Conservation (phyloP, 768 basidiomycete species). For the Termitomyces bulborhizus region DNA sequence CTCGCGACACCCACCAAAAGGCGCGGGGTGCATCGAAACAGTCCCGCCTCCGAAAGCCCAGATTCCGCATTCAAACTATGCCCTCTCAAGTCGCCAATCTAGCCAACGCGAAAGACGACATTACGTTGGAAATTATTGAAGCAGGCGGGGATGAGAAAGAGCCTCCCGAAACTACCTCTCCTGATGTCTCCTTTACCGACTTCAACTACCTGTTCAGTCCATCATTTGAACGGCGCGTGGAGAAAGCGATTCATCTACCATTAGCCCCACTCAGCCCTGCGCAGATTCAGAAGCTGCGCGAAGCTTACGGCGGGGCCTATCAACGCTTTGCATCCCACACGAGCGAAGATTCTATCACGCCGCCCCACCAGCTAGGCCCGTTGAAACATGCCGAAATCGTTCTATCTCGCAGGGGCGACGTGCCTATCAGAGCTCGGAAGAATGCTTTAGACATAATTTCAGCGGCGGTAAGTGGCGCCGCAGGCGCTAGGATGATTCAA, state of each 20-base stretch:
- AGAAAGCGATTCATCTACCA: not conserved
- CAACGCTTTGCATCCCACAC: conserved; percentile 31
- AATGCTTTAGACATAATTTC: conserved; percentile 34
- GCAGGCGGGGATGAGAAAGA: conserved; percentile 16
- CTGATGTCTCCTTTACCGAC: conserved; percentile 19
- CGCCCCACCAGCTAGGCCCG: conserved; percentile 30
- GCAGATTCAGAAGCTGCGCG: conserved; percentile 9
- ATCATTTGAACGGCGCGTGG: conserved; percentile 4
- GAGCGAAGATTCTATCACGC: conserved; percentile 19
- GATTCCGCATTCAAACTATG: not conserved
- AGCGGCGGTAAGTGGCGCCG: conserved; percentile 3
- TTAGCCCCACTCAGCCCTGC: not conserved
- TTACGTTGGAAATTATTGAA: conserved; percentile 17
- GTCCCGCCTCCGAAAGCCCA: not conserved
- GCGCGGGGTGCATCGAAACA: not conserved
- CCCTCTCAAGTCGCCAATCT: conserved; percentile 1
- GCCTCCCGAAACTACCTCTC: conserved; percentile 11
- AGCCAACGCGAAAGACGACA: conserved; percentile 10
- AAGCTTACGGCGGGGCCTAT: conserved; percentile 45
- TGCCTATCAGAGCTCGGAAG: conserved; percentile 30
- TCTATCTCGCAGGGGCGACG: conserved; percentile 36
- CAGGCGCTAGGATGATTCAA: conserved; percentile 3
- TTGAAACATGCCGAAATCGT: conserved; percentile 35
- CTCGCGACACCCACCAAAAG: not conserved
- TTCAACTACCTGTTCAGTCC: conserved; percentile 19